Evolutionary conservation across 768 basidiomycete species (phyloP), one percentile per base, ranked within the genome.

Genomic region (Kwoniella dendrophila): DNA sequence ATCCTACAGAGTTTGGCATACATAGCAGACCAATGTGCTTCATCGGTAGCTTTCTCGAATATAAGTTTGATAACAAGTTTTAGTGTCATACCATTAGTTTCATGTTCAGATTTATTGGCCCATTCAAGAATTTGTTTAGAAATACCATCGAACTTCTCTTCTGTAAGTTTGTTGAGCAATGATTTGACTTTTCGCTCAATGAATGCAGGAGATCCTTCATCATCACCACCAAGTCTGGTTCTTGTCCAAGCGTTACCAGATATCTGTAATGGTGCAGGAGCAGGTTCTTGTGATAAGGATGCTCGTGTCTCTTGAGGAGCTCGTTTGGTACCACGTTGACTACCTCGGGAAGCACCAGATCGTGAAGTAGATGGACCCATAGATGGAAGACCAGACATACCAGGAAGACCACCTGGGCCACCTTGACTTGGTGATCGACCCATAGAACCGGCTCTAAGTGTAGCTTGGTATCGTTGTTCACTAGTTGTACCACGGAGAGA

Each of bases 41-140:
- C 94, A 78, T 96, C 93, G 6, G 91, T 96, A 10, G 93, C 94
- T 83, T 94, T 96, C 80, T 96, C 95, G 79, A 96, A 97, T 32
- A 97, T 90, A 54, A 96, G 87, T 60, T 88, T 86, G 79, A 96
- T 97, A 77, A 98, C 95, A 71, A 93, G 90, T 70, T 95, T 95
- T 63, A 97, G 86, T 3, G 93, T 95, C 67, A 89, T 86, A 2
- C 93, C 92, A 74, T 97, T 92, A 76, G 86, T 90, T 84, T 98
- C 92, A 72, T 88, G 85, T 82, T 88, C 87, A 3, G 89, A 90
- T 81, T 86, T 90, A 84, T 97, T 95, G 30, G 93, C 94, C 91
- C 92, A 97, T 8, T 84, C 80, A 66, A 98, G 89, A 77, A 98
- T 95, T 79, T 98, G 92, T 75, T 90, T 87, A 2, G 93, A 94